A percentile compares a stretch with the other conserved stretches of the same genome.
These are phyloP conservation scores for Haplographium delicatum DNA, from an alignment of 495 filamentous ascomycete species.

Conservation along the genomic window DNA sequence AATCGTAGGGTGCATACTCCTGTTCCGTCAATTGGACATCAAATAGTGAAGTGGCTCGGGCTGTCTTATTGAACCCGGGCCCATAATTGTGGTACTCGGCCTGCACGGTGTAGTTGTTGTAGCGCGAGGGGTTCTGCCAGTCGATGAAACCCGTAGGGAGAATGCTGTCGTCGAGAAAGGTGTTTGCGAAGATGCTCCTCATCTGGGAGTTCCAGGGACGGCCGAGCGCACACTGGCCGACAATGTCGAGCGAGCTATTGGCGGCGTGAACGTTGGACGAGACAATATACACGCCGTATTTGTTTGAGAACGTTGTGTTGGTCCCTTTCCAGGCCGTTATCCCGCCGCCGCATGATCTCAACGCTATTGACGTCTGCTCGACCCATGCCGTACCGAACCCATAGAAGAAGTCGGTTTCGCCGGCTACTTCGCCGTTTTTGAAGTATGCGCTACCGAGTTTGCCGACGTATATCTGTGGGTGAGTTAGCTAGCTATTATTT, in stretches of 20 bases:
- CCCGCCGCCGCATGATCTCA: slow-evolving; percentile 55
- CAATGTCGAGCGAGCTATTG: slow-evolving; percentile 45
- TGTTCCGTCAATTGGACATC: slow-evolving; percentile 36
- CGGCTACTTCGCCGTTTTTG: slow-evolving; percentile 46
- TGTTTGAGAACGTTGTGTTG: slow-evolving; percentile 56
- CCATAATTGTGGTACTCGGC: slow-evolving; percentile 51
- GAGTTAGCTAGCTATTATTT: not conserved
- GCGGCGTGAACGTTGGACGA: slow-evolving; percentile 42
- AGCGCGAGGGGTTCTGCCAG: slow-evolving; percentile 40
- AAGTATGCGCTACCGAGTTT: slow-evolving; percentile 58
- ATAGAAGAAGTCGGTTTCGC: slow-evolving; percentile 55
- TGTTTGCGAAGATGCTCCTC: slow-evolving; percentile 47
- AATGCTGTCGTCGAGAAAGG: slow-evolving; percentile 49
- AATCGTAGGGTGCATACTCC: slow-evolving; percentile 38
- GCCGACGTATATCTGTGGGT: slow-evolving; percentile 48
- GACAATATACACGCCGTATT: slow-evolving; percentile 57
- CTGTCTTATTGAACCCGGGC: slow-evolving; percentile 49
- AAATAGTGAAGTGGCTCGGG: slow-evolving; percentile 35
- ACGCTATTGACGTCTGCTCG: slow-evolving; percentile 35
- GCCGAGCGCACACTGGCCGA: slow-evolving; percentile 49
- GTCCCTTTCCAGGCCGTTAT: slow-evolving; percentile 62
- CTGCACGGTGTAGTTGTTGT: slow-evolving; percentile 43
- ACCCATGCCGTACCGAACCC: slow-evolving; percentile 49
- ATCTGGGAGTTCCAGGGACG: slow-evolving; percentile 53
- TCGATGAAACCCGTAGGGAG: slow-evolving; percentile 46